phyloP scores from a whole-genome alignment of 2,329 filamentous ascomycete species.

The Trichoderma sp. region DNA sequence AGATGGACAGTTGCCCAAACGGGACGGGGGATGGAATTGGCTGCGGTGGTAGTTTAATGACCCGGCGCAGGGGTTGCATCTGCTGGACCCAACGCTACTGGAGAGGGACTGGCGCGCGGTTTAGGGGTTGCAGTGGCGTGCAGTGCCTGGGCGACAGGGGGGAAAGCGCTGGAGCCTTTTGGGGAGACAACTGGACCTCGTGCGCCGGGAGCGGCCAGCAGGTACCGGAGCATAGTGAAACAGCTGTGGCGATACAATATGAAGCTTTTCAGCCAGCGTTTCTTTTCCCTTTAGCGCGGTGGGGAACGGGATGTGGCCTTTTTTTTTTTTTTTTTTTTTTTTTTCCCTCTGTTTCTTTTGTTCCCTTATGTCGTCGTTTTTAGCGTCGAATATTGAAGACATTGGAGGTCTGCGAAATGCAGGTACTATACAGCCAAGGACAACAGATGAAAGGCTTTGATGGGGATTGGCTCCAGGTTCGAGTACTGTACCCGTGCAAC shows the following conservation, averaged over 20 bases:
- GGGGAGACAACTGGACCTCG: background rate
- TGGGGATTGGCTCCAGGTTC: background rate
- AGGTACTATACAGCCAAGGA: background rate
- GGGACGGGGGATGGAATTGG: constrained; percentile 33
- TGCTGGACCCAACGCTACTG: background rate
- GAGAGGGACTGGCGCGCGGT: constrained; percentile 12
- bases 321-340: background rate
- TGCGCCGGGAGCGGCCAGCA: background rate
- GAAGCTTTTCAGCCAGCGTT: background rate
- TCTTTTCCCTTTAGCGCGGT: constrained; percentile 2
- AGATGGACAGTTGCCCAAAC: constrained; percentile 30
- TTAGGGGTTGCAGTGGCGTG: constrained; percentile 17
- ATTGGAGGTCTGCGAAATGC: background rate
- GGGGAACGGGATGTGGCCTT: constrained; percentile 4
- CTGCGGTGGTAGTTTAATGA: constrained; percentile 37
- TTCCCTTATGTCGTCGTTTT: background rate
- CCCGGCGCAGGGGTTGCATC: constrained; percentile 20
- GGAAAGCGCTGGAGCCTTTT: background rate
- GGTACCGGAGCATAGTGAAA: constrained; percentile 12
- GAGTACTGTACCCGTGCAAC: background rate
- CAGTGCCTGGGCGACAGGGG: background rate
- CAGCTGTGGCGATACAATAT: constrained; percentile 4
- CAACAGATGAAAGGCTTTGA: background rate
- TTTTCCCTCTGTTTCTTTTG: background rate
- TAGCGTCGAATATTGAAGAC: background rate